A percentile compares a stretch with the other conserved stretches of the same genome.
phyloP scores from a whole-genome alignment of 2,329 filamentous ascomycete genomes.

The Claviceps sorghi region DNA sequence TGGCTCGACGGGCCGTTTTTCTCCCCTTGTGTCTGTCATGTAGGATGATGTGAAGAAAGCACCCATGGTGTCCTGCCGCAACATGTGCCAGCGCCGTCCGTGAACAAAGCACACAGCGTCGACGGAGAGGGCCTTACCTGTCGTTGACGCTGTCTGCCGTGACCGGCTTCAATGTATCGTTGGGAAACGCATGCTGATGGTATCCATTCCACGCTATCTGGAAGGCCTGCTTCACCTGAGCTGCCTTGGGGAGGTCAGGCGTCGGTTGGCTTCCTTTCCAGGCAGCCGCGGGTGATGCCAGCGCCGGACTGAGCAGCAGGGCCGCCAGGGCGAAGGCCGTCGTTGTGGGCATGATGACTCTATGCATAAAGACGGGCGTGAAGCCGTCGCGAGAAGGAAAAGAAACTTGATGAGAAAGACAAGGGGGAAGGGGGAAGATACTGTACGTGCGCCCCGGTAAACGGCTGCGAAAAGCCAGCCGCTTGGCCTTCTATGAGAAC shows the following conservation, averaged over 20 bases:
- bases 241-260: background rate
- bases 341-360: background rate
- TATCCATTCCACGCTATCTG: conserved; percentile 59
- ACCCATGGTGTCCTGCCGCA: background rate
- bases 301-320: background rate
- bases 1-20: too few species aligned
- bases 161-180: conserved; percentile 59
- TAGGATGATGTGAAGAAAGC: too few species aligned
- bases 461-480: too few species aligned
- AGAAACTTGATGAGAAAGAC: too few species aligned
- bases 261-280: background rate
- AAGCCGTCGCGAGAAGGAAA: too few species aligned
- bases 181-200: conserved; percentile 56
- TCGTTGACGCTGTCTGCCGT: conserved; percentile 52
- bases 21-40: too few species aligned
- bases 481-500: too few species aligned
- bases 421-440: too few species aligned
- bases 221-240: conserved; percentile 49
- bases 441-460: too few species aligned
- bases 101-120: background rate
- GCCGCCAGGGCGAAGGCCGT: background rate
- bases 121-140: conserved; percentile 33
- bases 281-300: background rate
- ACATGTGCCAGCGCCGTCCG: background rate
- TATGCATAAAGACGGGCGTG: too few species aligned